Conservation (phyloP, 805 yeast species). For the Lipomyces sp. region DNA sequence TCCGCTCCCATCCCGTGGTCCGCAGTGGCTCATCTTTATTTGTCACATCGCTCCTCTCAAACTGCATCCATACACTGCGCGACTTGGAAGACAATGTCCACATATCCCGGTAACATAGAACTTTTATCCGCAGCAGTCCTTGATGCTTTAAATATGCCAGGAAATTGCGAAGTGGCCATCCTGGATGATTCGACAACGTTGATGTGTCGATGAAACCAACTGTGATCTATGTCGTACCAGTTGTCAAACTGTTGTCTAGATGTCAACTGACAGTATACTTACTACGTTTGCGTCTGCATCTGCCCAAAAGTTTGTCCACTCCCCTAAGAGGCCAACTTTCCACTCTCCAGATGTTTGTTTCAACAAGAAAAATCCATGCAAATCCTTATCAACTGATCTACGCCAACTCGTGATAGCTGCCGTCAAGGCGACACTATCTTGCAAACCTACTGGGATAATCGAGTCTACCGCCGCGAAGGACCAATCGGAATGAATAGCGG, state of each 20-base stretch:
- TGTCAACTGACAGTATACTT: background rate
- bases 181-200: constrained; percentile 48
- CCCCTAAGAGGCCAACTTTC: constrained; percentile 28
- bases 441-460: background rate
- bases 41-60: constrained; percentile 24
- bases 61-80: constrained; percentile 42
- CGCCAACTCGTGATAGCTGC: constrained; percentile 29
- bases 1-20: constrained; percentile 90
- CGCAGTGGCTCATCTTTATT: constrained; percentile 46
- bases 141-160: constrained; percentile 53
- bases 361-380: constrained; percentile 38
- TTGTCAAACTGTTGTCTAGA: background rate
- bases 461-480: constrained; percentile 16
- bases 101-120: constrained; percentile 50
- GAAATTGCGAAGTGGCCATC: constrained; percentile 64
- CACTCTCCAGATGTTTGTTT: constrained; percentile 32
- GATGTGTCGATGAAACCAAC: constrained; percentile 51
- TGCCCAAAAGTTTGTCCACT: constrained; percentile 38
- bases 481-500: constrained; percentile 66
- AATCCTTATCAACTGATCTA: background rate
- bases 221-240: constrained; percentile 37
- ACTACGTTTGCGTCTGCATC: constrained; percentile 4
- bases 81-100: constrained; percentile 20
- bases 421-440: constrained; percentile 15
- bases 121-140: constrained; percentile 46